Evolutionary conservation across 306 rosid species (phyloP), one percentile per base, ranked within the genome.

Genomic region (Glycine soja): DNA sequence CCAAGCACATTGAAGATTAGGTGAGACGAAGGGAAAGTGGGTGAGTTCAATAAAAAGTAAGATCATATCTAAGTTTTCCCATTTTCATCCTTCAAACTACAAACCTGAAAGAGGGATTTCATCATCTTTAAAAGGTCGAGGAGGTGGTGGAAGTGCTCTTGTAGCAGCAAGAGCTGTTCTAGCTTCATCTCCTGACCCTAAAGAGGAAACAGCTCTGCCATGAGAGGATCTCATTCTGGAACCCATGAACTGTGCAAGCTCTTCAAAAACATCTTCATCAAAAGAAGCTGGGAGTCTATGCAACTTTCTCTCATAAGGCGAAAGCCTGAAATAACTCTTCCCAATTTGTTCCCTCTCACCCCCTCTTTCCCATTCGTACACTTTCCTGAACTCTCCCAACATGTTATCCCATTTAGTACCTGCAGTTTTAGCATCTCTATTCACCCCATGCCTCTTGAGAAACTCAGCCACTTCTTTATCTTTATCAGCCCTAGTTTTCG

Each of bases 381-480:
- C 99, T 82, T 95, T 95, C 82, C 99, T 88, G 61, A 95, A 95
- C 72, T 95, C 99, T 1, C 99, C 99, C 75, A 95, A 76, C 99
- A 95, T 95, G 79, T 95, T 95, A 56, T 95, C 99, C 99, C 99
- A 95, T 79, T 95, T 95, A 0, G 99, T 95, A 16, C 99, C 99
- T 3, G 97, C 94, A 0, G 97, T 94, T 73, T 94, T 94, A 0
- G 97, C 90, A 82, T 92, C 98, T 46, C 98, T 85, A 62, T 86
- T 91, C 8, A 94, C 87, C 5, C 98, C 98, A 66, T 94, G 88
- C 71, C 84, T 85, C 52, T 83, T 92, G 1, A 94, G 88, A 87
- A 87, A 90, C 66, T 94, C 97, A n/a, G 99, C 96, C 7, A 95
- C 99, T 63, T 95, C 97, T 69, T 77, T 90, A 38, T 95, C 99